Base-by-base conservation (phyloP, 495 filamentous ascomycete genomes). In the Neurospora terricola region DNA sequence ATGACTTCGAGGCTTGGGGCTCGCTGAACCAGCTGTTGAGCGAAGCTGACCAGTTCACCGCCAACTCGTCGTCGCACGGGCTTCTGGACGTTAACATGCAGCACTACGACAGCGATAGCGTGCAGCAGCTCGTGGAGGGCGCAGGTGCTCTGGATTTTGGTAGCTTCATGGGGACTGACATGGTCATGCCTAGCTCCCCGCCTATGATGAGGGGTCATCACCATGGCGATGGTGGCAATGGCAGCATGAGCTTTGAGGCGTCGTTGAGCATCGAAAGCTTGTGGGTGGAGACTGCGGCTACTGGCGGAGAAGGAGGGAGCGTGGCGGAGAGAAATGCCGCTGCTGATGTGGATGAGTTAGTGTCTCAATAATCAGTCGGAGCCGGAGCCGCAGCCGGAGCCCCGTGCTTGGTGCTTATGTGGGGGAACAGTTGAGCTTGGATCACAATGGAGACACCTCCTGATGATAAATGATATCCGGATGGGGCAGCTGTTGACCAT, bases 11-110 rank as follows among this genome's bases (percentile, higher is more conserved):
- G 27, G 54, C 54, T 30, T 66, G 54, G 54, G 84, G 83, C n/a
- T 86, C 88, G 18, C 82, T 92, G 6, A 86, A 85, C 73, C 84
- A 89, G 75, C 76, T 92, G 38, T 83, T 92, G 30, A 88, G 87
- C 38, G 86, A 89, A 69, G 81, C 86, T 3, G 83, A 86, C 69
- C 81, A 86, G 23, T 84, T 82, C 70, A 81, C 81, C 8, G 79
- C 81, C 34, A 76, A 78, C 16, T 79, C 81, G 70, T 79, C 82
- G 1, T 78, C 79, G 9, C 82, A 82, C 59, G 73, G 78, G 11
- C 79, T 80, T 14, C 43, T 74, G 12, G 75, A 81, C 7, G 70
- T 84, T 12, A 74, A 73, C 21, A 75, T 88, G 30, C 82, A 83
- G 3, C 76, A 82, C 38, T 72, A 84, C 11, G 83, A 84, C 48